Percentiles rank a stretch among this genome's conserved stretches.
phyloP scores from a whole-genome alignment of 2,329 filamentous ascomycete species.

The Scopulariopsis brevicaulis region DNA sequence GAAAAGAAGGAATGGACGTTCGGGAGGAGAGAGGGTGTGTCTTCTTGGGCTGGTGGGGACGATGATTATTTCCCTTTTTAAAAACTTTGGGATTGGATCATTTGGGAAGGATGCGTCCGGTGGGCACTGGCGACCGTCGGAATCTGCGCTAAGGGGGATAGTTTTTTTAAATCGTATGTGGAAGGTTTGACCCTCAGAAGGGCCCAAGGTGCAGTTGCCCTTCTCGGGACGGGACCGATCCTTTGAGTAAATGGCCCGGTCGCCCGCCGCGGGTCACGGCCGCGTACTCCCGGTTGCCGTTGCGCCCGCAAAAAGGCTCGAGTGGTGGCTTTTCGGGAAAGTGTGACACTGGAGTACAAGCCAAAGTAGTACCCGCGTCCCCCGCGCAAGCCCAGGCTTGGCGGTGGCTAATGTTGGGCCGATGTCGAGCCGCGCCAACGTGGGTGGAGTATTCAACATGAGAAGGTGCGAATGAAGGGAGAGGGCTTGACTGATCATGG shows the following conservation, averaged over 20 bases:
- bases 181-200: background rate
- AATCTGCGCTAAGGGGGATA: background rate
- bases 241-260: background rate
- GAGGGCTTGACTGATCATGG: background rate
- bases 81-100: background rate
- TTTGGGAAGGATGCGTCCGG: background rate
- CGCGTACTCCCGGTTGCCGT: background rate
- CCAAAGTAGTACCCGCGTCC: background rate
- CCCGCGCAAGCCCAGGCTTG: background rate
- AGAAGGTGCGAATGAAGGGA: background rate
- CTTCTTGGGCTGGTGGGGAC: background rate
- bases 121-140: background rate
- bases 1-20: background rate
- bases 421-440: background rate
- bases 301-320: background rate
- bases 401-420: background rate
- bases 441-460: background rate
- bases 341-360: background rate
- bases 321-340: background rate
- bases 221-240: background rate
- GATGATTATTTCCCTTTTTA: background rate
- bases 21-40: background rate
- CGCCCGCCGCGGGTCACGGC: background rate
- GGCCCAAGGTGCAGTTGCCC: background rate
- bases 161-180: background rate